Evolutionary conservation across 441 rosid species (phyloP).

Genomic region (Croton laevigatus): DNA sequence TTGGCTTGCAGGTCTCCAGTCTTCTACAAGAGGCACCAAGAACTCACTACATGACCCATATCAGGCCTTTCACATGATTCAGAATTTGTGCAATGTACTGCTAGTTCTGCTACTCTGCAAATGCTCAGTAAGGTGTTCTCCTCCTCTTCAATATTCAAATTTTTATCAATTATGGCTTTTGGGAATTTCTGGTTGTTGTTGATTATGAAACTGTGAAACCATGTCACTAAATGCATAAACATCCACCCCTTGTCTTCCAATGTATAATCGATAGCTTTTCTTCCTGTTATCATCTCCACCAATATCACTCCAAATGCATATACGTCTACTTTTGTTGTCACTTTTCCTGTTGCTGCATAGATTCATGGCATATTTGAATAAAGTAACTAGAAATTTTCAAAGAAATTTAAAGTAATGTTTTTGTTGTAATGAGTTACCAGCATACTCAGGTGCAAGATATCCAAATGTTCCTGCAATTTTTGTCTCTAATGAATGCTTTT

Average conservation of each 20-base stretch:
- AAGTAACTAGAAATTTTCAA: neutral
- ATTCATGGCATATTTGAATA: neutral
- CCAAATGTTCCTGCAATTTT: conserved; percentile 81
- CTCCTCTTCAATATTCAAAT: neutral
- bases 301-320: conserved; percentile 32
- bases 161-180: neutral
- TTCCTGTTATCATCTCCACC: conserved; percentile 33
- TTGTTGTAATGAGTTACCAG: conserved; percentile 34
- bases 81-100: neutral
- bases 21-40: neutral
- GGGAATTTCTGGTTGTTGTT: neutral
- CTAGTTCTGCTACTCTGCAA: neutral
- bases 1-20: neutral
- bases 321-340: conserved; percentile 31
- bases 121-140: neutral
- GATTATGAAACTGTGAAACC: neutral
- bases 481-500: conserved; percentile 70
- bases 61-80: neutral
- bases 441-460: conserved; percentile 86
- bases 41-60: neutral
- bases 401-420: neutral
- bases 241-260: conserved; percentile 5
- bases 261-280: conserved; percentile 1
- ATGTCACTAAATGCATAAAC: neutral
- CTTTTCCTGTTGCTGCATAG: conserved; percentile 32